phyloP scores from a whole-genome alignment of 768 basidiomycete genomes.

The Rhizopogon rudus region DNA sequence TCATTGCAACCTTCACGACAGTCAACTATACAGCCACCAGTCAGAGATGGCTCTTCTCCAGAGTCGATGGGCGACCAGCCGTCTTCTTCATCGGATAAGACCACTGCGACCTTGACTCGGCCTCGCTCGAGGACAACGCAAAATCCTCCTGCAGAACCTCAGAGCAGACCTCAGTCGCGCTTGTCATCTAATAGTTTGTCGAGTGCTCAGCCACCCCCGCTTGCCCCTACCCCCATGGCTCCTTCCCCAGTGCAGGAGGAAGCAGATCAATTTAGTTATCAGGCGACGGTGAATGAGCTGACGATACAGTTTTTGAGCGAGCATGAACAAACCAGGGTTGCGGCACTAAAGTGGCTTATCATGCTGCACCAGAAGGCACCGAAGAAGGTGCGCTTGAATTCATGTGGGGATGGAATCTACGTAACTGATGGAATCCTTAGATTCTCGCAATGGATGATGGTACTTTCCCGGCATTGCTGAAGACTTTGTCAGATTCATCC shows the following conservation, averaged over 20 bases:
- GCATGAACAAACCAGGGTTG: constrained; percentile 93
- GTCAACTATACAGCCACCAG: constrained; percentile 38
- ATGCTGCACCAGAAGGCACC: constrained; percentile 99
- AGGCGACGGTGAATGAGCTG: constrained; percentile 86
- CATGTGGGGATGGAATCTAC: neutral
- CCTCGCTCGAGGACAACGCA: constrained; percentile 21
- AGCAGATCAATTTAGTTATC: constrained; percentile 83
- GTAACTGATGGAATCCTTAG: constrained; percentile 33
- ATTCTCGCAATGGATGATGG: constrained; percentile 95
- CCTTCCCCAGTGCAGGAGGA: constrained; percentile 39
- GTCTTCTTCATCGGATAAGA: constrained; percentile 30
- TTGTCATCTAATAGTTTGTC: constrained; percentile 41
- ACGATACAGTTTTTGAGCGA: constrained; percentile 95
- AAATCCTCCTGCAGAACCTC: constrained; percentile 24
- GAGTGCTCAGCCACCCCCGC: constrained; percentile 28
- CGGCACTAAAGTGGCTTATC: constrained; percentile 94
- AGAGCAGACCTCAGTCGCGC: constrained; percentile 63
- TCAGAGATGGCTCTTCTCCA: constrained; percentile 44
- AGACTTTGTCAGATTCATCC: constrained; percentile 93
- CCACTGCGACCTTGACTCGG: constrained; percentile 30
- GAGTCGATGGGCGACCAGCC: constrained; percentile 35
- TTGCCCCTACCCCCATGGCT: constrained; percentile 22
- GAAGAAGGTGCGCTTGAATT: constrained; percentile 58
- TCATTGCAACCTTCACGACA: constrained; percentile 42
- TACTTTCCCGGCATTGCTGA: constrained; percentile 92